Evolutionary conservation across 1,139 yeast species (phyloP), one percentile per base, ranked within the genome.

Genomic region (Yarrowia galli): DNA sequence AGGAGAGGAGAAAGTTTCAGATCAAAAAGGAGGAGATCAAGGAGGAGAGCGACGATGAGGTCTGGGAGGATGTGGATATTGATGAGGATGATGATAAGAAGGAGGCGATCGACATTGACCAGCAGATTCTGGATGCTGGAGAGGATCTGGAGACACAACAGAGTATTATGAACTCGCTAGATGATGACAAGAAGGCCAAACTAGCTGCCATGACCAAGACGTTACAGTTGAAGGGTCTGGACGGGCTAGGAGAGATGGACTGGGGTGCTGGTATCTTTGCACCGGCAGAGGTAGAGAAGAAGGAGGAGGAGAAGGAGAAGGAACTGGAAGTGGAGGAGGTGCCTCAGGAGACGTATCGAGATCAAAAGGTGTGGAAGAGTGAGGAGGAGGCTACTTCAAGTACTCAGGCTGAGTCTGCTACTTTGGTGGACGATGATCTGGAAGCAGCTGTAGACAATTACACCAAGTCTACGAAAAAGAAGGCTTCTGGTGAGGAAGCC

Each of bases 51-150:
- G 87, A 42, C 1, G 64, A 83, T 65, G 78, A 79, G 20, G 90
- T 86, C 43, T 88, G 89, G 84, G 92, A 88, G 71, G 92, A 88
- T 69, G 87, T 88, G 2, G 76, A 77, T 4, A 56, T 79, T 10
- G 53, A 46, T 10, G 20, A 25, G 7, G 28, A 25, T 5, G 32
- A 28, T 5, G 32, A 28, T 28, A 28, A 28, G 8, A 46, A 48
- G 6, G 16, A 9, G 36, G 6, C 20, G n/a, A 2, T 48, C 3
- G 38, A 48, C 22, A 28, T 48, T n/a, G 53, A 48, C 38, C 53
- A 28, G 16, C 36, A 28, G 22, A 48, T 48, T 6, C 18, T 25
- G 5, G 53, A 48, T 12, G 53, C 53, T 16, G 53, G 53, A 4
- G 63, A 40, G 25, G 63, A 22, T 28, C 15, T 51, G 40, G 46